These are phyloP conservation scores for Cucumis melo DNA, from an alignment of 306 rosid genomes.

Conservation along the genomic window DNA sequence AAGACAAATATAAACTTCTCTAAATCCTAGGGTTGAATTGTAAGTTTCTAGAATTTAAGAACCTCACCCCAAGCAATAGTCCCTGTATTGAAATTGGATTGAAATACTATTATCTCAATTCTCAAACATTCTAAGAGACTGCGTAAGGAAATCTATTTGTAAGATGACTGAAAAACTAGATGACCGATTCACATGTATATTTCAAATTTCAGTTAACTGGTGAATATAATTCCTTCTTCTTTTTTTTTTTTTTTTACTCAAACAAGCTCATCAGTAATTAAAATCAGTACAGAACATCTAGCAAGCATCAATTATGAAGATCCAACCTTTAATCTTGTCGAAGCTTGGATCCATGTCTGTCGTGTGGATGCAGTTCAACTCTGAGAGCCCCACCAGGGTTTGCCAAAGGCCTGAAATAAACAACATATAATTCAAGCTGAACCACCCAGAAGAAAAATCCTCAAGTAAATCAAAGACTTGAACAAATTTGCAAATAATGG, in stretches of 20 bases:
- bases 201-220: conserved; percentile 1
- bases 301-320: background rate
- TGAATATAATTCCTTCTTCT: background rate
- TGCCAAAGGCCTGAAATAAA: background rate
- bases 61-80: too few relatives aligned
- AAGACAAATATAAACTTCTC: too few relatives aligned
- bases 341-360: background rate
- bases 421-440: background rate
- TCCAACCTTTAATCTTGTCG: background rate
- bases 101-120: too few relatives aligned
- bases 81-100: too few relatives aligned
- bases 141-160: background rate
- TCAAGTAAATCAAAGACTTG: background rate
- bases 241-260: background rate
- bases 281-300: background rate
- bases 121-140: background rate
- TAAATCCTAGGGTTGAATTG: too few relatives aligned
- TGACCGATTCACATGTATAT: background rate
- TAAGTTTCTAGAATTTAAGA: too few relatives aligned
- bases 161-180: background rate
- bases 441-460: background rate
- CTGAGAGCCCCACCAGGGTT: background rate
- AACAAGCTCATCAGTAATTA: background rate
- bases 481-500: background rate
- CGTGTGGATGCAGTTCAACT: background rate